A percentile compares a stretch with the other conserved stretches of the same genome.
These are phyloP conservation scores for Hypoxylon rickii DNA, from an alignment of 495 filamentous ascomycete genomes.

Conservation along the genomic window DNA sequence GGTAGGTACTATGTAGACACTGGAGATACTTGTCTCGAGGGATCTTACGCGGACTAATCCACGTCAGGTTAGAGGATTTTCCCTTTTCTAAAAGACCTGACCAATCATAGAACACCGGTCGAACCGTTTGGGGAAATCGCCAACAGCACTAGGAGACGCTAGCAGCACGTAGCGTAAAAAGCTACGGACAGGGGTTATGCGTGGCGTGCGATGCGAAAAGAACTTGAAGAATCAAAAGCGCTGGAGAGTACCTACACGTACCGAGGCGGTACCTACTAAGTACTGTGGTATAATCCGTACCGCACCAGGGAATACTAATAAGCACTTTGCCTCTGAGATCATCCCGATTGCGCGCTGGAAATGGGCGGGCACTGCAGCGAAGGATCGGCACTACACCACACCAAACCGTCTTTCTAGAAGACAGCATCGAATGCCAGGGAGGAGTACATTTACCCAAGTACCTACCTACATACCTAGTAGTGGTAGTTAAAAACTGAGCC, in stretches of 20 bases:
- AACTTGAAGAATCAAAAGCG: too few species aligned
- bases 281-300: too few species aligned
- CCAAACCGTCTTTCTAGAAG: slow-evolving; percentile 18
- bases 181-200: neutral
- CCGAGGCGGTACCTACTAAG: too few species aligned
- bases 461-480: too few species aligned
- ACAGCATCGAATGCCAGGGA: neutral
- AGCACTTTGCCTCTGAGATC: slow-evolving; percentile 5
- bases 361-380: neutral
- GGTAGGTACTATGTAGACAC: too few species aligned
- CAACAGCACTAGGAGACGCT: too few species aligned
- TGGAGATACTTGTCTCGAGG: too few species aligned
- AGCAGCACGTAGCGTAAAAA: slow-evolving; percentile 3
- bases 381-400: neutral
- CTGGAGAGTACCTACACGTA: too few species aligned
- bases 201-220: too few species aligned
- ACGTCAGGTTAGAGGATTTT: slow-evolving; percentile 15
- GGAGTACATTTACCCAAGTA: neutral
- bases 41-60: slow-evolving; percentile 14
- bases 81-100: neutral
- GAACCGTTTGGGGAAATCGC: slow-evolving; percentile 32
- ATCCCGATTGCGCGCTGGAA: slow-evolving; percentile 11
- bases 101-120: slow-evolving; percentile 27
- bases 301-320: too few species aligned
- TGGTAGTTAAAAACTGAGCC: too few species aligned